These are phyloP conservation scores for Neophaeococcomyces aloes DNA, from an alignment of 2,329 filamentous ascomycete genomes.

Conservation along the genomic window DNA sequence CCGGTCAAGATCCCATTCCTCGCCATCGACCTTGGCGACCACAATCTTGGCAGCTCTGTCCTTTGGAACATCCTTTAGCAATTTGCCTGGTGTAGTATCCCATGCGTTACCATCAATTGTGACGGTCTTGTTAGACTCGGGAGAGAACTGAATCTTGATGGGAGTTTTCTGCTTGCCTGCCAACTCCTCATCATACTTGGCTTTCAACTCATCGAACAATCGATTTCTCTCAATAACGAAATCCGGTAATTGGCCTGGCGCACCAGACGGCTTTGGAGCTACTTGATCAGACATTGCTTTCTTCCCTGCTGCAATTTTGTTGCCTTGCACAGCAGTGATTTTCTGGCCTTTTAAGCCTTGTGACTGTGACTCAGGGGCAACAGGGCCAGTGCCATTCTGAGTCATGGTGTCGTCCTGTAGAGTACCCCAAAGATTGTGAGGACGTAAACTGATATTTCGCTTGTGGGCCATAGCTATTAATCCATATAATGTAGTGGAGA, in stretches of 20 bases:
- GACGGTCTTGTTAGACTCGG: slow-evolving; percentile 32
- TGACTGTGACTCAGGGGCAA: slow-evolving; percentile 19
- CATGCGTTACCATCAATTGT: slow-evolving; percentile 59
- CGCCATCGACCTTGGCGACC: slow-evolving; percentile 71
- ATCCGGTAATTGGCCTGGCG: slow-evolving; percentile 46
- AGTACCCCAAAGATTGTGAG: slow-evolving; percentile 21
- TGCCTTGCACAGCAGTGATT: slow-evolving; percentile 9
- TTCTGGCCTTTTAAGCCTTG: slow-evolving; percentile 14
- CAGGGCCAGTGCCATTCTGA: slow-evolving; percentile 13
- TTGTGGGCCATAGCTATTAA: slow-evolving; percentile 18
- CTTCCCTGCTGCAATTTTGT: slow-evolving; percentile 18
- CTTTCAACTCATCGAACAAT: slow-evolving; percentile 81
- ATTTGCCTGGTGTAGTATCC: slow-evolving; percentile 80
- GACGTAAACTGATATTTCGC: slow-evolving; percentile 20
- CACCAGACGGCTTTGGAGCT: slow-evolving; percentile 22
- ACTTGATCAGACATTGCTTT: slow-evolving; percentile 22
- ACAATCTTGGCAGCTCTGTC: slow-evolving; percentile 71
- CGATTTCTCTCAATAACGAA: slow-evolving; percentile 76
- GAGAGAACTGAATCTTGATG: slow-evolving; percentile 40
- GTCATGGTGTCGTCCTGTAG: slow-evolving; percentile 16
- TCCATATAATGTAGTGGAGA: slow-evolving; percentile 10
- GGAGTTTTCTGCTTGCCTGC: slow-evolving; percentile 39
- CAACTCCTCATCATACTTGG: slow-evolving; percentile 68
- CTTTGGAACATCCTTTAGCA: slow-evolving; percentile 72
- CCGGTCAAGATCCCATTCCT: slow-evolving; percentile 86